Percentiles rank a stretch among this genome's conserved stretches.
These are phyloP conservation scores for Ceratocystis eucalypticola DNA, from an alignment of 2,329 filamentous ascomycete genomes.

Conservation along the genomic window DNA sequence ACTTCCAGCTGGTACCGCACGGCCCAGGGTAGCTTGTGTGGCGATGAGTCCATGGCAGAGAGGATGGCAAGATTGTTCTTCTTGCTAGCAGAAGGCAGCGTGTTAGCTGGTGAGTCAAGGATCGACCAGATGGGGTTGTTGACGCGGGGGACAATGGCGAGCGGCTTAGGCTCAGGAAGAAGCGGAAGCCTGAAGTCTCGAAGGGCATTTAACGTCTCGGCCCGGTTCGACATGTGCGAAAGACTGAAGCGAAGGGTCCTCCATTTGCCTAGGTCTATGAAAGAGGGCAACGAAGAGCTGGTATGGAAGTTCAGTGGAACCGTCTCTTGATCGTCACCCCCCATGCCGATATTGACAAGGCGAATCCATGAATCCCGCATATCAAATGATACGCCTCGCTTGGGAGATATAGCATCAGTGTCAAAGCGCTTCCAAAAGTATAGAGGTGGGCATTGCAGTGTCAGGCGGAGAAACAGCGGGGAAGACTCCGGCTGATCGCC, in stretches of 20 bases:
- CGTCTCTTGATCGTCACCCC: neutral
- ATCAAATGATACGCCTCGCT: slow-evolving; percentile 27
- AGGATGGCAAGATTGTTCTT: slow-evolving; percentile 8
- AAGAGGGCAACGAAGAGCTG: slow-evolving; percentile 25
- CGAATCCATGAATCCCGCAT: slow-evolving; percentile 35
- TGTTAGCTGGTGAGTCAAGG: slow-evolving; percentile 1
- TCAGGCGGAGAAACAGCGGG: slow-evolving; percentile 32
- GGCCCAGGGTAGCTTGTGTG: slow-evolving; percentile 43
- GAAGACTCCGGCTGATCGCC: neutral
- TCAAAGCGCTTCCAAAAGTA: slow-evolving; percentile 32
- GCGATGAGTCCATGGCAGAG: slow-evolving; percentile 4
- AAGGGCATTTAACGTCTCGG: slow-evolving; percentile 39
- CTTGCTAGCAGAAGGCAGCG: neutral
- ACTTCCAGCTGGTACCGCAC: slow-evolving; percentile 86
- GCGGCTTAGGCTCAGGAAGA: neutral
- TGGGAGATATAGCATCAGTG: neutral
- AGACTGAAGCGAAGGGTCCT: slow-evolving; percentile 40
- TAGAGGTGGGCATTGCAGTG: slow-evolving; percentile 31
- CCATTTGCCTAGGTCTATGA: slow-evolving; percentile 44
- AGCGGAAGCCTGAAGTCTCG: slow-evolving; percentile 49
- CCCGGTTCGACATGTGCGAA: slow-evolving; percentile 22
- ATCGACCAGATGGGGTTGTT: slow-evolving; percentile 10
- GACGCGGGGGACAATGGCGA: neutral
- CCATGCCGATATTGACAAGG: slow-evolving; percentile 31
- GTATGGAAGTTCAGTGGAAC: slow-evolving; percentile 31